Base-by-base conservation (phyloP, 176 grass and related monocot genomes). In the bread wheat (Triticum aestivum) region DNA sequence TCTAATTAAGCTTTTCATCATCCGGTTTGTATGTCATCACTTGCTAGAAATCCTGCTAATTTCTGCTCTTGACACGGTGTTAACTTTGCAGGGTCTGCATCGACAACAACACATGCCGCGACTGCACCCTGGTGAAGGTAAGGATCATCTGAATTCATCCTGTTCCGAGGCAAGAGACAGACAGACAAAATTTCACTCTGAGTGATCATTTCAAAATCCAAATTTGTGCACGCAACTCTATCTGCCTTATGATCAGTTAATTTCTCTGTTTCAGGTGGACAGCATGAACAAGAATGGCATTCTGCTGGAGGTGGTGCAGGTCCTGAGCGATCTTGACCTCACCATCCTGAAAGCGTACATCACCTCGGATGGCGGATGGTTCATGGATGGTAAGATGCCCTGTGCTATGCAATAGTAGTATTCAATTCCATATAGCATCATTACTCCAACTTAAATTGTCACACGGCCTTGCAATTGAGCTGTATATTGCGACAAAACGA, bases 281-380 rank as follows among this genome's bases (percentile, higher is more conserved):
- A 99, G 97, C 69, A 86, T 94, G 94, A 99, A 99, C 94, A 96
- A 86, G 72, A 90, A 88, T 14, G 97, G 97, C 26, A 99, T 99
- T 62, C 70, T 99, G 56, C 85, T 99, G 67, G 97, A 99, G 91
- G 97, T 99, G 77, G 89, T 99, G 81, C 97, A 99, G 73, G 97
- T 99, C 49, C 80, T 96, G 41, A 99, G 92, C 69, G 97, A 99
- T 39, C 88, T 96, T 35, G 94, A 96, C 87, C 84, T 99, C 77
- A 72, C 89, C 64, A 99, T 99, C 74, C 87, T 92, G 5, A 99
- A 99, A 91, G 97, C 97, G 3, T 99, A 99, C 76, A 99, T 99
- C 32, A 96, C 94, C 77, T 99, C 97, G 2, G 97, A 99, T 78
- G 97, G 97, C 14, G 94, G 92, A 78, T 99, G 97, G 97, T 96